Base-by-base conservation (phyloP, 2,329 filamentous ascomycete species). In the Epichloe baconii region DNA sequence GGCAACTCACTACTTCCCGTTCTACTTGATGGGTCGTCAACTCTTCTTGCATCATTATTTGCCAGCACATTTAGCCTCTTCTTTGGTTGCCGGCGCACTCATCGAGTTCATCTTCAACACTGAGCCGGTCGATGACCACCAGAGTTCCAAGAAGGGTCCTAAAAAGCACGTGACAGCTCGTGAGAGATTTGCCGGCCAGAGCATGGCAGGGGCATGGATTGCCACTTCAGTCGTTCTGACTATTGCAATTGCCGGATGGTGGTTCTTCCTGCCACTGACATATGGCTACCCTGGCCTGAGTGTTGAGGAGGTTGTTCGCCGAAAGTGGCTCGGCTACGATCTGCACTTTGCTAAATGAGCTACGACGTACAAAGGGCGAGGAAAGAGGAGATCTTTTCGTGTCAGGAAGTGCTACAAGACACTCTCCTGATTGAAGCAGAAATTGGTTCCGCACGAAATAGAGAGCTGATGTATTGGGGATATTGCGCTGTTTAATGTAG, bases 1-100 rank as follows among this genome's bases (percentile, higher is more conserved):
- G 93, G 89, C 88, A 14, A 91, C 89, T 2, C 93, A 98, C 68
- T 98, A 96, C 74, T 82, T 95, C 68, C 91, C 91, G 49, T 98
- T 98, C 76, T 98, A 83, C 73, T 81, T 96, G 56, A 98, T 98
- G 91, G 91, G 91, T 52, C 89, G 91, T 61, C 91, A 98, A 68
- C 83, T 96, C 57, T 98, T 98, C 82, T 71, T 98, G 59, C 93
- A 98, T 68, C 93, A 98, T 70, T 98, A 98, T 65, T 80, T 98
- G 3, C 93, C 93, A 0, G 88, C 93, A 1, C 93, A 98, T 64
- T 77, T 98, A 11, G 91, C 93, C 1, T 95, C 89, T 6, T 82
- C 82, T 31, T 78, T 98, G 38, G 90, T 98, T 21, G 86, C 93
- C 0, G 93, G 93, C 47, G 88, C 90, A 21, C 76, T 98, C 19